These are phyloP conservation scores for Monilinia fructigena DNA, from an alignment of 2,329 filamentous ascomycete species.

Conservation along the genomic window DNA sequence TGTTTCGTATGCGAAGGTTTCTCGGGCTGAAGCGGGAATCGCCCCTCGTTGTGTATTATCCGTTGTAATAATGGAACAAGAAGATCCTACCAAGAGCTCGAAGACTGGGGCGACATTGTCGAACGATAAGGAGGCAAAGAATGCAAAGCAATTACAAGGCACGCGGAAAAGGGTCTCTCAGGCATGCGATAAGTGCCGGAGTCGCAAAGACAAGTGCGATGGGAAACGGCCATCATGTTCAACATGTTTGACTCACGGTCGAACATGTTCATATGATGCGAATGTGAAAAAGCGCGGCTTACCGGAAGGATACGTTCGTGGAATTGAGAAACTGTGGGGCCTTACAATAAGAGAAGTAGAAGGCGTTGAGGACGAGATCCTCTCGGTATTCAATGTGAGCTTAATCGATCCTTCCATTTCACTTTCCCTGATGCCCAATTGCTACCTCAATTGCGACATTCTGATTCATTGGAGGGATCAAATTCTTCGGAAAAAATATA, in stretches of 20 bases:
- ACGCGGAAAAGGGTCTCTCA: conserved; percentile 46
- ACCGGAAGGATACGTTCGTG: conserved; percentile 76
- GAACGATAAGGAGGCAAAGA: conserved; percentile 26
- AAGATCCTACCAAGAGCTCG: conserved; percentile 2
- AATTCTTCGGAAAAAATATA: background rate
- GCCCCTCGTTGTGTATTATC: conserved; percentile 13
- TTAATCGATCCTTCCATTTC: background rate
- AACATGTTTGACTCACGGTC: conserved; percentile 52
- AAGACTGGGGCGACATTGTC: conserved; percentile 4
- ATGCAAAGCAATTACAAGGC: conserved; percentile 32
- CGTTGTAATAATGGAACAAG: conserved; percentile 24
- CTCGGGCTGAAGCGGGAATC: conserved; percentile 17
- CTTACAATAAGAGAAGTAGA: conserved; percentile 52
- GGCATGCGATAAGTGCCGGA: conserved; percentile 55
- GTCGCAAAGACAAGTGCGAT: conserved; percentile 59
- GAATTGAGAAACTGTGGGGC: conserved; percentile 62
- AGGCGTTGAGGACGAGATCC: conserved; percentile 49
- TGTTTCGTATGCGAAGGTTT: conserved; percentile 14
- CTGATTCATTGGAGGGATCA: background rate
- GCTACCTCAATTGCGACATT: too few species aligned
- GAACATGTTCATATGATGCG: conserved; percentile 63
- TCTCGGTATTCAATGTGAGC: conserved; percentile 44
- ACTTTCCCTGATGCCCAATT: background rate
- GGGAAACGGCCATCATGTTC: conserved; percentile 62
- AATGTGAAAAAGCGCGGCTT: conserved; percentile 75